These are phyloP conservation scores for Magnusiomyces magnusii DNA, from an alignment of 1,139 yeast genomes.

Conservation along the genomic window DNA sequence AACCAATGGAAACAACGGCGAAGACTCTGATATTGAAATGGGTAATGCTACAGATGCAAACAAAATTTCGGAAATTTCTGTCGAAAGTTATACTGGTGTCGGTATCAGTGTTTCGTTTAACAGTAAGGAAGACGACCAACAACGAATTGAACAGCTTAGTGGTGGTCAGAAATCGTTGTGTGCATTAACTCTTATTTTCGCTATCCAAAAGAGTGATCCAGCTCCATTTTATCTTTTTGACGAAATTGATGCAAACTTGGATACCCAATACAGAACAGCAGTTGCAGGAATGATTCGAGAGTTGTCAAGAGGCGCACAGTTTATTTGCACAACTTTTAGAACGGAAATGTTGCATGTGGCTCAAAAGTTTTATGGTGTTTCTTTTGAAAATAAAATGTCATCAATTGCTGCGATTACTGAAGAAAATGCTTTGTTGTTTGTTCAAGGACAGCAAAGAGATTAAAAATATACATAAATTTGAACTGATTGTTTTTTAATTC, in stretches of 20 bases:
- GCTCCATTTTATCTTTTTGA: conserved; percentile 96
- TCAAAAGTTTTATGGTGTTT: conserved; percentile 80
- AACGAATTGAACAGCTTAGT: conserved; percentile 80
- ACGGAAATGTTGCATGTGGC: conserved; percentile 90
- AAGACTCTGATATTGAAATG: conserved; percentile 26
- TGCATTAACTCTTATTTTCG: conserved; percentile 87
- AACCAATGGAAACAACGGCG: conserved; percentile 11
- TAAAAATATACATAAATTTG: background rate
- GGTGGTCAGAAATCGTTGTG: conserved; percentile 97
- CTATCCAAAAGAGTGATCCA: conserved; percentile 92
- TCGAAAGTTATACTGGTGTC: conserved; percentile 72
- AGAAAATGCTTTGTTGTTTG: conserved; percentile 71
- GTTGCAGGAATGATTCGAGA: conserved; percentile 72
- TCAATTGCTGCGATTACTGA: conserved; percentile 61
- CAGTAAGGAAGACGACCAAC: conserved; percentile 79
- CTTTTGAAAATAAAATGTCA: conserved; percentile 77
- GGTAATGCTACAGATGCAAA: conserved; percentile 15
- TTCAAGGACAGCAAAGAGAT: conserved; percentile 42
- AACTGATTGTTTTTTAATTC: background rate
- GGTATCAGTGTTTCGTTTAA: conserved; percentile 88
- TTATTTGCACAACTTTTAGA: conserved; percentile 92
- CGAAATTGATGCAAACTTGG: conserved; percentile 94
- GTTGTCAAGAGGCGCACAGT: conserved; percentile 55
- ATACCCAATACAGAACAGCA: conserved; percentile 82
- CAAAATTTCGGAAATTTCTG: conserved; percentile 20